phyloP scores from a whole-genome alignment of 768 basidiomycete species.

The Hemileccinum rubropunctum region DNA sequence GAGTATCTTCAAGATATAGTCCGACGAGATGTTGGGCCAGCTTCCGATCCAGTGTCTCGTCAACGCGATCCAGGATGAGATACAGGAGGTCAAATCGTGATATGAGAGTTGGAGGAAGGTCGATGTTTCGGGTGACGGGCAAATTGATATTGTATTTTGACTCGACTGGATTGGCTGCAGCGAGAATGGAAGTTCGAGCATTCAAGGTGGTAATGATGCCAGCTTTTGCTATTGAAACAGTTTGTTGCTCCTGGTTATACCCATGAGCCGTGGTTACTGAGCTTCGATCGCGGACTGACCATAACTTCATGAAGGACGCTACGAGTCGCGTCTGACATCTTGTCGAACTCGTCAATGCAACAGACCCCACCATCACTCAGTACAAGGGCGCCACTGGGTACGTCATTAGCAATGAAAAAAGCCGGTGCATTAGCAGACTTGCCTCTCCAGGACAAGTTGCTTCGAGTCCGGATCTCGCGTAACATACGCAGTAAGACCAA shows the following conservation, averaged over 20 bases:
- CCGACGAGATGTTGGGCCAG: conserved; percentile 92
- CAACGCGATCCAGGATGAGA: conserved; percentile 91
- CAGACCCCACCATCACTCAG: conserved; percentile 96
- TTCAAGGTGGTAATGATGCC: conserved; percentile 99
- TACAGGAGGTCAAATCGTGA: conserved; percentile 97
- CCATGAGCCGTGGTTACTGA: not conserved
- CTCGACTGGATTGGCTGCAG: conserved; percentile 95
- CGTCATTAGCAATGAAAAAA: conserved; percentile 4
- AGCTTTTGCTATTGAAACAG: conserved; percentile 97
- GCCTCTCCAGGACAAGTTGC: conserved; percentile 97
- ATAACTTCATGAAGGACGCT: conserved; percentile 99
- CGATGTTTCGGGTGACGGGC: conserved; percentile 94
- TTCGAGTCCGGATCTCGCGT: conserved; percentile 98
- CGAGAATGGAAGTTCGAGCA: conserved; percentile 95
- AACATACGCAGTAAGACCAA: conserved; percentile 97
- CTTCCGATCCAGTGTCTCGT: conserved; percentile 80
- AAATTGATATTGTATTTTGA: conserved; percentile 91
- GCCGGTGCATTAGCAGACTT: conserved; percentile 9
- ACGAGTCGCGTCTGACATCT: conserved; percentile 97
- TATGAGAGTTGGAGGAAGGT: conserved; percentile 95
- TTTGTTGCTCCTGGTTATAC: conserved; percentile 90
- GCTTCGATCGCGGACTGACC: conserved; percentile 44
- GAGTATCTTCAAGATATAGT: conserved; percentile 90
- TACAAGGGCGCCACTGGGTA: conserved; percentile 81
- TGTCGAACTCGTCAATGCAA: conserved; percentile 99